Conservation (phyloP, 2,329 filamentous ascomycete species). For the Neurospora crassa region DNA sequence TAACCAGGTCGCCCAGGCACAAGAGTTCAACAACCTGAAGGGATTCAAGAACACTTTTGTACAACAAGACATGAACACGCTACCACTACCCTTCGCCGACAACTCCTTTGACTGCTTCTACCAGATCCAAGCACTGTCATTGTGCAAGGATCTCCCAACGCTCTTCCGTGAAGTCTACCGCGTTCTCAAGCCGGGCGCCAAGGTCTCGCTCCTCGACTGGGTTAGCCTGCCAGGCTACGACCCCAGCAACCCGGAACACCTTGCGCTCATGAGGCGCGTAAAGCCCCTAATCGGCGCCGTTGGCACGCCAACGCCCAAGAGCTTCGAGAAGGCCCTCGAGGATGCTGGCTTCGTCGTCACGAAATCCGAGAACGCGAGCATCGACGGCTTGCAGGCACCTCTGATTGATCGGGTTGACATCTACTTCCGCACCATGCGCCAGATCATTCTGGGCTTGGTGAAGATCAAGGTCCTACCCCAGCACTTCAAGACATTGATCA, state of each 20-base stretch:
- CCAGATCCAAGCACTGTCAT: constrained; percentile 48
- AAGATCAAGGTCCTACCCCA: constrained; percentile 35
- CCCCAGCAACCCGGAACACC: constrained; percentile 34
- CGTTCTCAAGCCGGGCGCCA: constrained; percentile 39
- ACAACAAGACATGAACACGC: constrained; percentile 40
- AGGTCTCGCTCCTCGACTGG: constrained; percentile 42
- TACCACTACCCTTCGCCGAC: constrained; percentile 41
- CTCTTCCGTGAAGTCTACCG: constrained; percentile 40
- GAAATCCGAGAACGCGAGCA: constrained; percentile 40
- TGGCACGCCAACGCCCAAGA: constrained; percentile 39
- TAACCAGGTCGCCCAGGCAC: constrained; percentile 39
- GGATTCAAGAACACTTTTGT: constrained; percentile 38
- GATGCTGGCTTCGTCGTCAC: constrained; percentile 38
- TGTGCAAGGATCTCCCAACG: constrained; percentile 36
- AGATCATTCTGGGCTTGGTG: constrained; percentile 37
- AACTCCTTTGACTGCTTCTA: constrained; percentile 41
- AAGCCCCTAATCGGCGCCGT: constrained; percentile 47
- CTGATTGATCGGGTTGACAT: constrained; percentile 44
- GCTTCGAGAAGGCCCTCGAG: constrained; percentile 34
- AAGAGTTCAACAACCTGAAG: constrained; percentile 31
- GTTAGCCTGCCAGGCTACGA: constrained; percentile 41
- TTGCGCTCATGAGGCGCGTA: constrained; percentile 41
- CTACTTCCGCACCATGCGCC: constrained; percentile 42
- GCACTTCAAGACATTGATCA: constrained; percentile 44
- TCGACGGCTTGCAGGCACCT: constrained; percentile 40